phyloP scores from a whole-genome alignment of 2,329 filamentous ascomycete genomes.

The Colletotrichum ledebouriae region DNA sequence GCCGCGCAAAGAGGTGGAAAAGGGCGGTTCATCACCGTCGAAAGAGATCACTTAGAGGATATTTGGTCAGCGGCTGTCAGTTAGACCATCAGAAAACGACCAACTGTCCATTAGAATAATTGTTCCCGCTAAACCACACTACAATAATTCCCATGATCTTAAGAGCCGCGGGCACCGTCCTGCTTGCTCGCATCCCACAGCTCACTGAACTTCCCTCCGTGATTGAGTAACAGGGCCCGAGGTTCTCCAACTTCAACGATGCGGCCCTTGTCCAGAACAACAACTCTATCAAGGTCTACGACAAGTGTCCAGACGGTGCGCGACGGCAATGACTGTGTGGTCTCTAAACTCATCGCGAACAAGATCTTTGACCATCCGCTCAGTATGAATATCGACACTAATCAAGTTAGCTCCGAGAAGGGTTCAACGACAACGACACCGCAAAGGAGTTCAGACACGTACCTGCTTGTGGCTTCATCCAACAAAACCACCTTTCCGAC shows the following conservation, averaged over 20 bases:
- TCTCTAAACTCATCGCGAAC: constrained; percentile 49
- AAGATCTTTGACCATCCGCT: constrained; percentile 50
- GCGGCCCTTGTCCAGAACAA: constrained; percentile 42
- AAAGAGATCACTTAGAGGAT: constrained; percentile 52
- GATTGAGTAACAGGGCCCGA: constrained; percentile 21
- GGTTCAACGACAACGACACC: not conserved
- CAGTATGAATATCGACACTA: constrained; percentile 52
- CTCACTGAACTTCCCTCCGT: constrained; percentile 30
- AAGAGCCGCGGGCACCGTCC: not conserved
- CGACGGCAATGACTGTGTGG: constrained; percentile 67
- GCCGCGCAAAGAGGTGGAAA: constrained; percentile 60
- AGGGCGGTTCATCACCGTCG: constrained; percentile 64
- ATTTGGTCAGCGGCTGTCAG: not conserved
- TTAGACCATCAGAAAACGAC: not conserved
- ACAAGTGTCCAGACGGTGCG: constrained; percentile 59
- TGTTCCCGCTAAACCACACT: too few species aligned
- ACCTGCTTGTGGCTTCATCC: constrained; percentile 55
- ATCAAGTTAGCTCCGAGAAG: not conserved
- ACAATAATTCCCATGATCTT: too few species aligned
- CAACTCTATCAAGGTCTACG: constrained; percentile 50
- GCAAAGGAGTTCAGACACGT: constrained; percentile 15
- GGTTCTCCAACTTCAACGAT: constrained; percentile 39
- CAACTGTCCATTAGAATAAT: not conserved
- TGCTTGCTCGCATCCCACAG: constrained; percentile 33
- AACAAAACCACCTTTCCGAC: constrained; percentile 57